A percentile compares a stretch with the other conserved stretches of the same genome.
phyloP scores from a whole-genome alignment of 73 alveolate species.

The Blepharisma japonicum region DNA sequence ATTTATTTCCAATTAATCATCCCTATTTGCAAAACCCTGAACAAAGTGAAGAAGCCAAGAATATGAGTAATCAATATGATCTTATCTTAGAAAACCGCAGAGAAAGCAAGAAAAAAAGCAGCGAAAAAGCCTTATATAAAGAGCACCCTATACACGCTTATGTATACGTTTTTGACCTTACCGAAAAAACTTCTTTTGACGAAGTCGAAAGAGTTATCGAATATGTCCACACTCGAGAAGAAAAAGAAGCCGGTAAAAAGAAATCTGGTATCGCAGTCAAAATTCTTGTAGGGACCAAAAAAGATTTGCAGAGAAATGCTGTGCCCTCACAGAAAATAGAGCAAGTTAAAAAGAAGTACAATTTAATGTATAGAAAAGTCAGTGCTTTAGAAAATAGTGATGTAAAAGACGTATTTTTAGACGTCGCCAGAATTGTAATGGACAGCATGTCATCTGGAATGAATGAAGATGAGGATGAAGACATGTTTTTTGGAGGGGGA shows the following conservation, averaged over 20 bases:
- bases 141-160: conserved; percentile 2
- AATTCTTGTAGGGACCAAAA: conserved; percentile 33
- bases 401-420: conserved; percentile 14
- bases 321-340: neutral
- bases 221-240: conserved; percentile 20
- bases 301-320: neutral
- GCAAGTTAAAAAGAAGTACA: conserved; percentile 1
- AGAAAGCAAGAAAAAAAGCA: neutral
- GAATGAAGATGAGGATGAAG: too few species aligned
- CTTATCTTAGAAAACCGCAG: conserved; percentile 15
- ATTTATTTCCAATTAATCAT: conserved; percentile 19
- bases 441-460: neutral
- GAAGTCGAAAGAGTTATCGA: conserved; percentile 22
- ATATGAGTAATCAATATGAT: neutral
- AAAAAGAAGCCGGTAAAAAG: conserved; percentile 25
- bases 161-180: conserved; percentile 15
- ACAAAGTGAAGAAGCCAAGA: neutral
- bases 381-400: conserved; percentile 10
- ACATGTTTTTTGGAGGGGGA: too few species aligned
- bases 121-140: conserved; percentile 8
- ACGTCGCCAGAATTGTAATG: conserved; percentile 12
- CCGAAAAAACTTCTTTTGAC: neutral
- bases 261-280: neutral
- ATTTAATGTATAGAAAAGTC: conserved; percentile 1
- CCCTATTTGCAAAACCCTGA: conserved; percentile 1